Percentiles rank a stretch among this genome's conserved stretches.
These are phyloP conservation scores for Linum tenue DNA, from an alignment of 345 rosid genomes.

Conservation along the genomic window DNA sequence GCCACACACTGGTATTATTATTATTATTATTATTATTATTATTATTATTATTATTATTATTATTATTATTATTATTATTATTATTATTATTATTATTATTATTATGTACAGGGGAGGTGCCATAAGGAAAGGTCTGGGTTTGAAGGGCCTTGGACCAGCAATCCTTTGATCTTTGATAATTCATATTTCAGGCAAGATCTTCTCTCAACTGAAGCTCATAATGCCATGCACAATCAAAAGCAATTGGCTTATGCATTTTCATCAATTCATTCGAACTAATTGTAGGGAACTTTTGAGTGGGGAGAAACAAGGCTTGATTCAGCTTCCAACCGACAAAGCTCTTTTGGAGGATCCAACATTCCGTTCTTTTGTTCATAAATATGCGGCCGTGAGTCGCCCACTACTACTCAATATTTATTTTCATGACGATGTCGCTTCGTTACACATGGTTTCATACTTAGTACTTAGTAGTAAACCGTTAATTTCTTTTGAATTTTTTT, in stretches of 20 bases:
- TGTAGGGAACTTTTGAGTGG: constrained; percentile 19
- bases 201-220: background rate
- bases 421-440: no score
- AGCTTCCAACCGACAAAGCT: constrained; percentile 17
- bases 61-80: background rate
- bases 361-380: constrained; percentile 17
- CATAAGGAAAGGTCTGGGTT: constrained; percentile 23
- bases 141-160: constrained; percentile 22
- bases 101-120: constrained; percentile 16
- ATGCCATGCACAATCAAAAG: no score
- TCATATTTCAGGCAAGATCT: constrained; percentile 18
- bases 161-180: constrained; percentile 16
- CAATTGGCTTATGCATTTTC: background rate
- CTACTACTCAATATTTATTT: no score
- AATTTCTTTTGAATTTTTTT: no score
- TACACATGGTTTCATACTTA: no score
- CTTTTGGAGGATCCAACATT: constrained; percentile 18
- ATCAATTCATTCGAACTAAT: background rate
- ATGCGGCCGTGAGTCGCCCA: constrained; percentile 14
- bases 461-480: no score
- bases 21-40: no score
- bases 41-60: background rate
- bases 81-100: no score
- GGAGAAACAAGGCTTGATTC: constrained; percentile 18
- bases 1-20: constrained; percentile 15